Conservation (phyloP, 1,139 yeast genomes). For the Candida sp. region DNA sequence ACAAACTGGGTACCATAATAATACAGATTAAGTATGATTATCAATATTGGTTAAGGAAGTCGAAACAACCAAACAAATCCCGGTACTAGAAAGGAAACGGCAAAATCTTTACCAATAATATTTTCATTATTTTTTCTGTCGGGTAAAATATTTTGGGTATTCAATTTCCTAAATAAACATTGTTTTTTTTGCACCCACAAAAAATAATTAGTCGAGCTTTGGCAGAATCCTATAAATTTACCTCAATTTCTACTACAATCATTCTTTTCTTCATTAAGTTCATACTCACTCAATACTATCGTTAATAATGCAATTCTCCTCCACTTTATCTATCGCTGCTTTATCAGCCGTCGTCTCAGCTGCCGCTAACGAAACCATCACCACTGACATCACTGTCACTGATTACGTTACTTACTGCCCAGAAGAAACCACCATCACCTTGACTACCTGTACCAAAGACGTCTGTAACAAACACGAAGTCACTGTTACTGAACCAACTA, state of each 20-base stretch:
- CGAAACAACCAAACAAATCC: too few species aligned
- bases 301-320: slow-evolving; percentile 33
- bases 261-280: background rate
- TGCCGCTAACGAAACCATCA: slow-evolving; percentile 33
- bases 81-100: too few species aligned
- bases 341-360: slow-evolving; percentile 27
- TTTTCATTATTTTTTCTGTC: too few species aligned
- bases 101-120: too few species aligned
- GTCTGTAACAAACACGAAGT: slow-evolving; percentile 18
- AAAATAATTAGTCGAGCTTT: background rate
- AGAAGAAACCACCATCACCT: slow-evolving; percentile 26
- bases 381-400: slow-evolving; percentile 33
- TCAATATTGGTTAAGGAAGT: too few species aligned
- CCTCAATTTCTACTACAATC: background rate
- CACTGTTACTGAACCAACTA: slow-evolving; percentile 31
- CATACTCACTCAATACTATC: slow-evolving; percentile 7
- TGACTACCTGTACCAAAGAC: slow-evolving; percentile 24
- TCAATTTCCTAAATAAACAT: background rate
- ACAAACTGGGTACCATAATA: too few species aligned
- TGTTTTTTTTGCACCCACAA: background rate
- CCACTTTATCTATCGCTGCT: slow-evolving; percentile 30
- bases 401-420: slow-evolving; percentile 39
- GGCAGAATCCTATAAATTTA: background rate
- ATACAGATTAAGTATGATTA: too few species aligned
- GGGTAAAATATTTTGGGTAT: background rate